These are phyloP conservation scores for Rugosomyces carneus DNA, from an alignment of 1,284 basidiomycete species.

Conservation along the genomic window DNA sequence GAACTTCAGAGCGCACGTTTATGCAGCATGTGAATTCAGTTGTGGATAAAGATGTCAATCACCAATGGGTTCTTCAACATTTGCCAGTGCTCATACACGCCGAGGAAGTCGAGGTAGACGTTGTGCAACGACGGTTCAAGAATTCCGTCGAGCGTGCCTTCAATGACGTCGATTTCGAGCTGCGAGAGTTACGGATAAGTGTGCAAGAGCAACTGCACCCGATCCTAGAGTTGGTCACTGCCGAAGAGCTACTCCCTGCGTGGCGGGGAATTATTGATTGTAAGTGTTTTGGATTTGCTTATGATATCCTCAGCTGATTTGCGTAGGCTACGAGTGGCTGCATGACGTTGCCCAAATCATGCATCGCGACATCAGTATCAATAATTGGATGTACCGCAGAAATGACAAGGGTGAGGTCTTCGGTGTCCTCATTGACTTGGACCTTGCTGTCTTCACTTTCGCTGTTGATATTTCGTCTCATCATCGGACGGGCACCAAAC, in stretches of 20 bases:
- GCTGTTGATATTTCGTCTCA: not conserved
- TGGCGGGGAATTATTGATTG: not conserved
- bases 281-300: not conserved
- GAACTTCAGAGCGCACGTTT: not conserved
- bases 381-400: not conserved
- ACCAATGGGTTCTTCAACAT: not conserved
- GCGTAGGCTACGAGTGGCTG: not conserved
- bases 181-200: not conserved
- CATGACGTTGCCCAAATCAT: not conserved
- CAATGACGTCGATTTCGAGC: not conserved
- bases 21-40: not conserved
- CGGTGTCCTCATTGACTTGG: not conserved
- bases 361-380: not conserved
- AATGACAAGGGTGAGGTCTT: not conserved
- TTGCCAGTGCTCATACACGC: not conserved
- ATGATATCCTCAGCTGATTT: too few species aligned
- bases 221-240: not conserved
- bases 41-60: not conserved
- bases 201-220: not conserved
- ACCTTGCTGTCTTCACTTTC: not conserved
- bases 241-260: not conserved
- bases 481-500: too few species aligned
- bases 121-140: not conserved
- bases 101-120: not conserved
- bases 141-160: too few species aligned